Evolutionary conservation across 2,329 filamentous ascomycete species (phyloP), one percentile per base, ranked within the genome.

Genomic region (Trichoderma sp.): DNA sequence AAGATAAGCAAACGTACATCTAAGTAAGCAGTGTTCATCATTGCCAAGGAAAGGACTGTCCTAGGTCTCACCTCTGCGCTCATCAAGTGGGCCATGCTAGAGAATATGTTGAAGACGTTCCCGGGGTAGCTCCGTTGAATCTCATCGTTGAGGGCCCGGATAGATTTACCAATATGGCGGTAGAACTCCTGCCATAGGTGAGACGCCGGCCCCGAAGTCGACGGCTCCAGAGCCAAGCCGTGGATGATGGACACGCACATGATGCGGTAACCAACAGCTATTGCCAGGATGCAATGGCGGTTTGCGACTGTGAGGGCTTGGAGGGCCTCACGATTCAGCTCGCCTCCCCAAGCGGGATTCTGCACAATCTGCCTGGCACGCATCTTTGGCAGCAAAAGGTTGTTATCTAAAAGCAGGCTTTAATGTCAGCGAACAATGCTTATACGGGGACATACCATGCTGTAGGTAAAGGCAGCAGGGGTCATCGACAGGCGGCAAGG

Each of bases 241-340:
- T 67, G 58, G 15, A 57, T 67, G 45, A 48, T 45, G 17, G 63
- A 59, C 19, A 67, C 52, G 32, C 42, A 65, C 59, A 65, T 58
- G 53, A 68, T 64, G 67, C 61, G 67, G 39, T 65, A 65, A 19
- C 67, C 60, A 22, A 68, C 34, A 2, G 60, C 59, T n/a, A 68
- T 58, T 2, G 67, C 59, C 2, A 68, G 60, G 15, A 68, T 35
- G 22, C 58, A 68, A 32, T 68, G 60, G 4, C 60, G 67, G 29
- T 58, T 45, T 29, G 67, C 48, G 6, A 17, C 25, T 3, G 60
- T 52, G 52, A 68, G 60, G 13, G 60, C 22, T 12, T 68, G 67
- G 19, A 68, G 39, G 6, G 53, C 52, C 1, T 63, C 42, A 37
- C 52, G 22, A 8, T 34, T 64, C 5, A 68, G 39, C 12, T 52